Base-by-base conservation (phyloP, 345 rosid genomes). In the Brassica rapa region DNA sequence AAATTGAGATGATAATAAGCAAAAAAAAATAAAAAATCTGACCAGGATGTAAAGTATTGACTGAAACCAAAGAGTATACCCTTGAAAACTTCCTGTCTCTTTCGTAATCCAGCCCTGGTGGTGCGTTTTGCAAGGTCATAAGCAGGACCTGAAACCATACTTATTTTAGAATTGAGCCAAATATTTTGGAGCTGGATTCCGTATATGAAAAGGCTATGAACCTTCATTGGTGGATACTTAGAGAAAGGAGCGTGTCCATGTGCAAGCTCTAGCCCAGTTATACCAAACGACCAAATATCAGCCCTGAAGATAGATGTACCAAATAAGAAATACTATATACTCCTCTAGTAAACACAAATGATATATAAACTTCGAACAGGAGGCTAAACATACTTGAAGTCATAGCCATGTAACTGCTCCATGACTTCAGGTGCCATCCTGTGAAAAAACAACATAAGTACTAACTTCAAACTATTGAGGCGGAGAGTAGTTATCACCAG, bases 381-480 rank as follows among this genome's bases (percentile, higher is more conserved):
- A 70, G 55, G 76, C 19, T 46, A 70, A 46, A 83, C 88, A 83
- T 49, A 95, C 99, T 93, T 95, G 89, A 93, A 91, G 81, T 95
- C 97, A 86, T 95, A 95, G 71, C 99, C 99, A 68, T 91, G 96
- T 72, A 95, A 68, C 86, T 95, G 99, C 85, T 95, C 98, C 99
- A 95, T 88, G 76, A 95, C 99, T 86, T 95, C 99, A 70, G 99
- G 99, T 59, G 99, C 99, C 99, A 95, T 95, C 99, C 99, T 95
- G 82, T 70, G 75, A 83, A 71, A 29, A 66, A 16, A 68, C 70
- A 56, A 55, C 32, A 76, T 25, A 70, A 32, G 62, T 19, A 53
- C 55, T 39, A 55, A 8, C 3, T 55, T 9, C 33, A 37, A 46
- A 53, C 3, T 21, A 6, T 16, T 30, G 39, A 2, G 29, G 29